Base-by-base conservation (phyloP, 2,329 filamentous ascomycete genomes). In the Cladosporium halotolerans region DNA sequence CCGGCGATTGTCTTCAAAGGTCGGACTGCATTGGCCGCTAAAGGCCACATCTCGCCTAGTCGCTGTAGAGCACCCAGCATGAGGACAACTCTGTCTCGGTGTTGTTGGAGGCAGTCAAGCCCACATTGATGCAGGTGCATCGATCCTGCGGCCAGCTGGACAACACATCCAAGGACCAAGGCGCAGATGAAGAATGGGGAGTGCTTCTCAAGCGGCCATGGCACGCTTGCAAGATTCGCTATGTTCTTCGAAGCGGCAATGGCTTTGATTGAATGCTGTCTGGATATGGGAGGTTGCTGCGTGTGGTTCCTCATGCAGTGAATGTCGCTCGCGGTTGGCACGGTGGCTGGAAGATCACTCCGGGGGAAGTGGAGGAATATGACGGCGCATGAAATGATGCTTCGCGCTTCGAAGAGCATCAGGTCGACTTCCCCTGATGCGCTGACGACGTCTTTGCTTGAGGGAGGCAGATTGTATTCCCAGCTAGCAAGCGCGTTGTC, bases 381-480 rank as follows among this genome's bases (percentile, higher is more conserved):
- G 1, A 84, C 72, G 10, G 78, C 76, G 79, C 55, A 62, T 52
- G 80, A 75, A 49, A 79, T 76, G 62, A 95, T 88, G 82, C 95
- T 92, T 58, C 88, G 85, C 1, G 88, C 90, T 67, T 95, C 89
- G 72, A 96, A 95, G 70, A 96, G 84, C 79, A 95, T 86, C 70
- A 95, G 89, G 66, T 96, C 91, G 9, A 91, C 76, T 52, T 82
- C 78, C 33, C 88, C 85, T 57, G 80, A 1, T 90, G 96, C 79
- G 55, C 82, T 80, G 50, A 95, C 74, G n/a, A 88, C 77, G 56
- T 88, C 81, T 52, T 78, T 77, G 71, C 95, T 95, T 13, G 77
- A 77, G n/a, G 79, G 75, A 0, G 91, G 90, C 1, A 96, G 75
- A 63, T 93, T 86, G 45, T 92, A 79, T 52, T 83, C 79, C 88